Conservation (phyloP, 2,329 filamentous ascomycete genomes). For the Penicillium sclerotiorum region DNA sequence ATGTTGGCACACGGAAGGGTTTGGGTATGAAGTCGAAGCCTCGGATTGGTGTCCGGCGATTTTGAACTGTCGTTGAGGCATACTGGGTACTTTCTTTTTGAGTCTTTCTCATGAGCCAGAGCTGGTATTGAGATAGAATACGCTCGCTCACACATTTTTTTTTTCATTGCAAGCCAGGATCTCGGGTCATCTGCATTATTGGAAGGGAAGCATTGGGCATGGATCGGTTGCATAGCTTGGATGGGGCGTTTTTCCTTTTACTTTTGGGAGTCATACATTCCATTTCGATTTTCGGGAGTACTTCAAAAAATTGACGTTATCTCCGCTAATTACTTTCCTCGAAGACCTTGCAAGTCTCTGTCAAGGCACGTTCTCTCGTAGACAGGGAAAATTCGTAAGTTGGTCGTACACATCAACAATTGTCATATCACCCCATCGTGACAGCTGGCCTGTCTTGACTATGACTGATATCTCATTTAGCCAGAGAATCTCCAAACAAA, state of each 20-base stretch:
- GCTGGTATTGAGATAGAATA: background rate
- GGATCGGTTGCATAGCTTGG: conserved; percentile 1
- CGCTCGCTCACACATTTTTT: too few relatives aligned
- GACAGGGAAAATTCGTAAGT: too few relatives aligned
- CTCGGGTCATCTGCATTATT: background rate
- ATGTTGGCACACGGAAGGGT: conserved; percentile 26
- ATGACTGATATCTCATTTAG: too few relatives aligned
- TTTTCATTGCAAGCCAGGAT: background rate
- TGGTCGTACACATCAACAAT: too few relatives aligned
- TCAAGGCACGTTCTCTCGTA: too few relatives aligned
- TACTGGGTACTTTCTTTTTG: background rate
- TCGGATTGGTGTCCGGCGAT: conserved; percentile 38
- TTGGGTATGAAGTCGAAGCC: conserved; percentile 33
- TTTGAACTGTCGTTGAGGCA: conserved; percentile 22
- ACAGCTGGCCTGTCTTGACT: too few relatives aligned
- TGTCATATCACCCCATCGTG: too few relatives aligned
- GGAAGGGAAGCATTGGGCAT: background rate
- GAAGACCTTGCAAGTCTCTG: too few relatives aligned
- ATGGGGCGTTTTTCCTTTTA: background rate
- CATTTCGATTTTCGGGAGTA: too few relatives aligned
- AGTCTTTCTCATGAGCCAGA: background rate
- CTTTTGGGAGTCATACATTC: background rate
- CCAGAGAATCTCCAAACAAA: too few relatives aligned
- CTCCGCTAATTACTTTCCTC: too few relatives aligned
- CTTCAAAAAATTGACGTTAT: too few relatives aligned